Conservation (phyloP, 441 rosid genomes). For the Arabidopsis lyrata region DNA sequence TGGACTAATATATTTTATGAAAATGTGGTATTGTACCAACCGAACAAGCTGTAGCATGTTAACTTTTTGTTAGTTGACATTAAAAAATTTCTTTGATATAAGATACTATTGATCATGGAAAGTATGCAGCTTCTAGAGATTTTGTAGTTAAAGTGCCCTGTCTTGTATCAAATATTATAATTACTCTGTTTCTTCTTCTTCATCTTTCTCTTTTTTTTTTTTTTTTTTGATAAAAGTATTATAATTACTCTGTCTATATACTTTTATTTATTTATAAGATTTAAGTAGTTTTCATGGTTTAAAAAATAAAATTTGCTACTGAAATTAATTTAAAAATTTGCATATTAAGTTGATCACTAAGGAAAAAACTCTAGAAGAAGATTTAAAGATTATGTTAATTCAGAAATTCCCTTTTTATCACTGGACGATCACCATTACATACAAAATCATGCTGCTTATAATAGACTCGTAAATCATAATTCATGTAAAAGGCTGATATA, state of each 20-base stretch:
- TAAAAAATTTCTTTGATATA: constrained; percentile 16
- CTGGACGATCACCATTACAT: not conserved
- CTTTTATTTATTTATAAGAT: not conserved
- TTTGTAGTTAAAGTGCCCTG: constrained; percentile 25
- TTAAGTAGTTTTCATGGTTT: not conserved
- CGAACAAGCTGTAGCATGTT: not conserved
- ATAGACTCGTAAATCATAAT: not conserved
- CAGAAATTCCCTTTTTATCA: not conserved
- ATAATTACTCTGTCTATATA: not conserved
- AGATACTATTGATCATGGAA: constrained; percentile 35
- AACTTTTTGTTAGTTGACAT: not conserved
- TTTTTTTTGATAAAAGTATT: not conserved
- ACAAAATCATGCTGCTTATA: not conserved
- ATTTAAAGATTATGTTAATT: not conserved
- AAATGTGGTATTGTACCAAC: not conserved
- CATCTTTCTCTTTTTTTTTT: too few species aligned
- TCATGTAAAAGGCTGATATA: not conserved
- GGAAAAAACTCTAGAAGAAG: constrained; percentile 16
- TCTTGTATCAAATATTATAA: constrained; percentile 15
- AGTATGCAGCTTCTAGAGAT: constrained; percentile 24
- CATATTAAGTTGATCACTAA: not conserved
- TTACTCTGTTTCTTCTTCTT: not conserved
- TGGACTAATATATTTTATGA: too few species aligned
- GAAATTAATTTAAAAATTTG: not conserved
- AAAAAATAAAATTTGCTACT: not conserved